Evolutionary conservation across 495 filamentous ascomycete genomes (phyloP).

Genomic region (Penicillium longicatenatum): DNA sequence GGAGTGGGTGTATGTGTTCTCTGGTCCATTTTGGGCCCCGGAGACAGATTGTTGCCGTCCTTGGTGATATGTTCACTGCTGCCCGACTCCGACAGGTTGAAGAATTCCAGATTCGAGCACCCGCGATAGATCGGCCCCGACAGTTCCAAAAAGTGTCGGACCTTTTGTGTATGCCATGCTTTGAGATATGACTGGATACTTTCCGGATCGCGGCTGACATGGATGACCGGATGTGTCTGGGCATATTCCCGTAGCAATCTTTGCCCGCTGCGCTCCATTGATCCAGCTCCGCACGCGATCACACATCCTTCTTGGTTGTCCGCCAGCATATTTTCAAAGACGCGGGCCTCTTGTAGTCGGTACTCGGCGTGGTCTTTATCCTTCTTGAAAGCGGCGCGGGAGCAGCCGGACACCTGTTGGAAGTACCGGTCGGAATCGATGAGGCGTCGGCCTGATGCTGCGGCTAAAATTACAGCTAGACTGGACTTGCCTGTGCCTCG

Average conservation of each 20-base stretch:
- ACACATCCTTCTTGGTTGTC: slow-evolving; percentile 64
- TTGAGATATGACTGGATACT: slow-evolving; percentile 65
- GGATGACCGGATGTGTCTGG: slow-evolving; percentile 67
- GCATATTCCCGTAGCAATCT: slow-evolving; percentile 48
- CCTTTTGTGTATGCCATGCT: slow-evolving; percentile 55
- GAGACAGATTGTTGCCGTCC: slow-evolving; percentile 34
- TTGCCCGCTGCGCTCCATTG: slow-evolving; percentile 49
- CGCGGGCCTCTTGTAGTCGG: slow-evolving; percentile 59
- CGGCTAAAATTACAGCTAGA: slow-evolving; percentile 75
- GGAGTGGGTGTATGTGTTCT: slow-evolving; percentile 45
- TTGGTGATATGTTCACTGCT: slow-evolving; percentile 26
- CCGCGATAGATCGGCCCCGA: slow-evolving; percentile 56
- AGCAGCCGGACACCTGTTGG: slow-evolving; percentile 63
- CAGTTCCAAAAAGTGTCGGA: slow-evolving; percentile 53
- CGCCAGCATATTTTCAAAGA: slow-evolving; percentile 65
- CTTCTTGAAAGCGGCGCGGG: slow-evolving; percentile 60
- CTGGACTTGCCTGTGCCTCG: slow-evolving; percentile 77
- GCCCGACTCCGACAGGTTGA: slow-evolving; percentile 58
- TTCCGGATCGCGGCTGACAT: slow-evolving; percentile 66
- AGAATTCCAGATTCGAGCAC: slow-evolving; percentile 78
- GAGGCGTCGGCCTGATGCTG: slow-evolving; percentile 66
- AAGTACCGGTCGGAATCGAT: slow-evolving; percentile 75
- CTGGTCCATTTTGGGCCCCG: slow-evolving; percentile 39
- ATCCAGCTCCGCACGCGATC: slow-evolving; percentile 66
- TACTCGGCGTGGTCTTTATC: slow-evolving; percentile 61